Conservation (phyloP, 371 early-diverging fungal species). For the Dichotomocladium elegans region DNA sequence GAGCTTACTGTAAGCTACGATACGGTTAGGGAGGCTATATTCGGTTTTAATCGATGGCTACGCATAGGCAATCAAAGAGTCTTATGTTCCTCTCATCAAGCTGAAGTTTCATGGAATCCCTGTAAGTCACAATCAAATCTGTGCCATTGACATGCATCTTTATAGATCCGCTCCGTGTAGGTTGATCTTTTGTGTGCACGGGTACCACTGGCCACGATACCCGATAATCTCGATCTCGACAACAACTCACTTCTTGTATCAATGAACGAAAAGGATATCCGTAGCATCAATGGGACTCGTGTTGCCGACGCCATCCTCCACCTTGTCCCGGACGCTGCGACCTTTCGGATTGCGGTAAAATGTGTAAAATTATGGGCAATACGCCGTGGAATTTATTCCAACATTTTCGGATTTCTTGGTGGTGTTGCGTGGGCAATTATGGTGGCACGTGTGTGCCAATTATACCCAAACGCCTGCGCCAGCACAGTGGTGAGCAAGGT, state of each 20-base stretch:
- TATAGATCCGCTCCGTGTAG: conserved; percentile 22
- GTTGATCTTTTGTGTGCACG: conserved; percentile 98
- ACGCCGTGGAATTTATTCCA: conserved; percentile 90
- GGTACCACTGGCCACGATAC: conserved; percentile 73
- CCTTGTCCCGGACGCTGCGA: conserved; percentile 89
- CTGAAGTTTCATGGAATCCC: conserved; percentile 90
- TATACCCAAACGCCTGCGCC: conserved; percentile 95
- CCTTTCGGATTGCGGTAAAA: conserved; percentile 90
- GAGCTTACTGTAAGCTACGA: conserved; percentile 70
- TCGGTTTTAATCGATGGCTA: background rate
- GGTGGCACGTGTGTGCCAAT: conserved; percentile 97
- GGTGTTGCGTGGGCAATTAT: conserved; percentile 99
- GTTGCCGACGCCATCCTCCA: conserved; percentile 98
- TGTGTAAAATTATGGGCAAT: conserved; percentile 99
- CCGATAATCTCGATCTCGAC: conserved; percentile 84
- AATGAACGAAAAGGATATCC: conserved; percentile 94
- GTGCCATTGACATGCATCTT: background rate
- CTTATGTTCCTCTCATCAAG: conserved; percentile 98
- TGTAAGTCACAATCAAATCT: conserved; percentile 35
- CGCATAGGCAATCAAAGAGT: conserved; percentile 82
- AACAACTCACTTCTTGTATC: conserved; percentile 86
- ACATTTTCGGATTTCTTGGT: conserved; percentile 98
- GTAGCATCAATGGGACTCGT: conserved; percentile 96
- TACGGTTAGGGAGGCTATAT: background rate
- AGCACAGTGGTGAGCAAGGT: conserved; percentile 86